phyloP scores from a whole-genome alignment of 192 early-diverging fungal species.

The Anaeromyces robustus region DNA sequence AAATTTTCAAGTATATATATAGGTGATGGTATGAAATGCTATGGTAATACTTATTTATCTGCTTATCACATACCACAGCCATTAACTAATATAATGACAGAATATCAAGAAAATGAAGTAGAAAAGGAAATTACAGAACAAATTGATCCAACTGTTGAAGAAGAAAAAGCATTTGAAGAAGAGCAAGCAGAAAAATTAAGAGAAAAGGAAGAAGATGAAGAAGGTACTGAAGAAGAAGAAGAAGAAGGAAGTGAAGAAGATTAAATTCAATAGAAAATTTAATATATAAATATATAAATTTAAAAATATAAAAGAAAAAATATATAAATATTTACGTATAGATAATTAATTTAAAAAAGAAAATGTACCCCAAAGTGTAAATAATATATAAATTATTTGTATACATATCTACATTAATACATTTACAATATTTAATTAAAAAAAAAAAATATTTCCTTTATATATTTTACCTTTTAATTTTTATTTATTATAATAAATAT shows the following conservation, averaged over 20 bases:
- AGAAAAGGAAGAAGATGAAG: slow-evolving; percentile 26
- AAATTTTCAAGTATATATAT: slow-evolving; percentile 46
- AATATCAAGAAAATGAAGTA: slow-evolving; percentile 17
- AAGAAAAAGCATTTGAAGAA: slow-evolving; percentile 34
- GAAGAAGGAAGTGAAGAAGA: slow-evolving; percentile 13
- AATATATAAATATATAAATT: too few species aligned
- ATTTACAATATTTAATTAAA: too few species aligned
- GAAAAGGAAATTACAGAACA: slow-evolving; percentile 28
- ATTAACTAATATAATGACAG: slow-evolving; percentile 22
- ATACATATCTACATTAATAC: too few species aligned
- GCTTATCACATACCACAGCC: slow-evolving; percentile 16
- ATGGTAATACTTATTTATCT: slow-evolving; percentile 10
- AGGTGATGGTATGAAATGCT: slow-evolving; percentile 36
- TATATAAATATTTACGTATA: too few species aligned
- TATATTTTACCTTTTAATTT: too few species aligned
- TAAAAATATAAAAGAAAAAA: too few species aligned
- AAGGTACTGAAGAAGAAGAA: slow-evolving; percentile 15
- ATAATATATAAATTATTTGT: too few species aligned
- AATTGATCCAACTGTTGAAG: slow-evolving; percentile 39
- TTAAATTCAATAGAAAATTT: background rate
- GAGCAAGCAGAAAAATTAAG: slow-evolving; percentile 18
- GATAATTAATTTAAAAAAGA: too few species aligned
- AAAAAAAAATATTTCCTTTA: too few species aligned
- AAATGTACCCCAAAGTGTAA: too few species aligned
- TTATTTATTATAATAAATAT: too few species aligned